These are phyloP conservation scores for Zygosaccharomyces gambellarensis DNA, from an alignment of 805 yeast genomes.

Conservation along the genomic window DNA sequence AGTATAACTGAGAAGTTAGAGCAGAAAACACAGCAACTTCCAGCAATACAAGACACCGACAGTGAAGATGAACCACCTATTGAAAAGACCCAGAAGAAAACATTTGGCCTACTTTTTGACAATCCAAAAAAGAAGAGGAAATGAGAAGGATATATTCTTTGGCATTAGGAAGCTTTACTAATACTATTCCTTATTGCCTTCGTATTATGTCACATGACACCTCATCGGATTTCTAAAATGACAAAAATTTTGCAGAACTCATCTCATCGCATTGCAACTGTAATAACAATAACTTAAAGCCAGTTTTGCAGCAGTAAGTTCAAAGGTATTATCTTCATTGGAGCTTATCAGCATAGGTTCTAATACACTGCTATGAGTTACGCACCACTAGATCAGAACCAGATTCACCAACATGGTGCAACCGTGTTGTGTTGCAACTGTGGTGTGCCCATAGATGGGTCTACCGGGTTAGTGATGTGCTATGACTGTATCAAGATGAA, in stretches of 20 bases:
- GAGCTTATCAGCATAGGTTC: not conserved
- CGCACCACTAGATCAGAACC: conserved; percentile 31
- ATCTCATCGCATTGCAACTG: conserved; percentile 20
- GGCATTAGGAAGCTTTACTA: too few relatives aligned
- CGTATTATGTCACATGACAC: not conserved
- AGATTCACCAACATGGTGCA: conserved; percentile 41
- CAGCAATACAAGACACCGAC: conserved; percentile 1
- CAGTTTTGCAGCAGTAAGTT: not conserved
- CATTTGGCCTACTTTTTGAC: conserved; percentile 27
- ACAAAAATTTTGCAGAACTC: conserved; percentile 24
- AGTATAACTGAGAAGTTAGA: not conserved
- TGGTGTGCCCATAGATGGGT: conserved; percentile 98
- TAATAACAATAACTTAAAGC: not conserved
- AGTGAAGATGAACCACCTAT: conserved; percentile 17
- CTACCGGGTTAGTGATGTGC: conserved; percentile 90
- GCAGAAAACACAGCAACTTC: not conserved
- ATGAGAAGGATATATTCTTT: not conserved
- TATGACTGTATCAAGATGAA: conserved; percentile 93
- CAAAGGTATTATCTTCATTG: not conserved
- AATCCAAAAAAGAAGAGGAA: conserved; percentile 16
- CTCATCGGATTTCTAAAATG: conserved; percentile 3
- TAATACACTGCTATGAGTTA: conserved; percentile 32
- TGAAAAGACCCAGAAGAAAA: conserved; percentile 22
- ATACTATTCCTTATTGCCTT: not conserved
- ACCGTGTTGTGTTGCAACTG: conserved; percentile 97